phyloP scores from a whole-genome alignment of 2,329 filamentous ascomycete species.

The Amesomyces nigricolor region DNA sequence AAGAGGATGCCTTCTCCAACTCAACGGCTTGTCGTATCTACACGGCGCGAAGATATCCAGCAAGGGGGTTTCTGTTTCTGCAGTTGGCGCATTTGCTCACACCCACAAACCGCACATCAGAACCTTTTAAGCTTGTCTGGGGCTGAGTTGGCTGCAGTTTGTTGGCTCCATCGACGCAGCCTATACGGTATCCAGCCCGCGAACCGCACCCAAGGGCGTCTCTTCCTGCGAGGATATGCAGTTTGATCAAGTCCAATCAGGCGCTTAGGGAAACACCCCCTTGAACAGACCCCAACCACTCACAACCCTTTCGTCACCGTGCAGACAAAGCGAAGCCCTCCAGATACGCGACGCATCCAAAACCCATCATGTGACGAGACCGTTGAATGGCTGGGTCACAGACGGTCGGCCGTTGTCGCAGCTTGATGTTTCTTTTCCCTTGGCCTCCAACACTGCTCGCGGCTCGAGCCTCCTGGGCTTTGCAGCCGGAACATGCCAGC shows the following conservation, averaged over 20 bases:
- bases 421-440: constrained; percentile 1
- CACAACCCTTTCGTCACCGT: constrained; percentile 1
- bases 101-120: not conserved
- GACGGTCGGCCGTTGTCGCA: constrained; percentile 5
- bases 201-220: not conserved
- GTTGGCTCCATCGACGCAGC: not conserved
- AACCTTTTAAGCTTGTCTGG: not conserved
- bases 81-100: not conserved
- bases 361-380: constrained; percentile 16
- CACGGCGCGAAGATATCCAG: no score
- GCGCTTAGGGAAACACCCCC: constrained; percentile 19
- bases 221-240: constrained; percentile 9
- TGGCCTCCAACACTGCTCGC: not conserved
- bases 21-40: not conserved
- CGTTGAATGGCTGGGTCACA: not conserved
- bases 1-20: not conserved
- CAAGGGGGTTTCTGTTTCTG: not conserved
- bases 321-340: not conserved
- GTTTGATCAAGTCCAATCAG: constrained; percentile 12
- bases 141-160: not conserved
- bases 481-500: constrained; percentile 13
- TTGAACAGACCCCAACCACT: constrained; percentile 18
- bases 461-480: not conserved
- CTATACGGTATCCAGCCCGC: not conserved
- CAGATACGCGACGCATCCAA: constrained; percentile 3